These are phyloP conservation scores for Eimeria sp. DNA, from an alignment of 169 alveolate genomes.

Conservation along the genomic window DNA sequence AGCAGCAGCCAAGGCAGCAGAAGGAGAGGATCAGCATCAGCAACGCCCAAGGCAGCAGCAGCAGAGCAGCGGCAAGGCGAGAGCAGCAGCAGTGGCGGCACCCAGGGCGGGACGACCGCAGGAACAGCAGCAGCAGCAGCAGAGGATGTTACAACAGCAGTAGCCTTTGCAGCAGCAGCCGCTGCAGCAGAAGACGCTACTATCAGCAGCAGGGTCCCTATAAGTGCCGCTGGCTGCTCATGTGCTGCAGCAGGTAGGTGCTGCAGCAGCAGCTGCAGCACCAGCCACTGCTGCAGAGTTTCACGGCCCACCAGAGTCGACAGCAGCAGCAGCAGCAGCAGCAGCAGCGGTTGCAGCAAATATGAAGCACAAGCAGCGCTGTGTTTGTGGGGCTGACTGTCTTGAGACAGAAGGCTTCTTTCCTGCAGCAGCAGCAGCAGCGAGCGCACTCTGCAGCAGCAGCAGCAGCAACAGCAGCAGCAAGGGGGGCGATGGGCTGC, in stretches of 20 bases:
- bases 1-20: neutral
- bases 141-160: neutral
- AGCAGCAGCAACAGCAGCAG: neutral
- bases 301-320: neutral
- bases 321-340: neutral
- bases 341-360: neutral
- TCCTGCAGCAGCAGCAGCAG: conserved; percentile 8
- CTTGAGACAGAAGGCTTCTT: neutral
- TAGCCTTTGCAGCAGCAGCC: neutral
- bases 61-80: too few species aligned
- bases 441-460: conserved; percentile 10
- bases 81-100: too few species aligned
- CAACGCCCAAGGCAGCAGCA: too few species aligned
- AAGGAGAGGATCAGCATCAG: too few species aligned
- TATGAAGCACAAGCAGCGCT: neutral
- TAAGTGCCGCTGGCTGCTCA: neutral
- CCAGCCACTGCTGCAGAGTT: neutral
- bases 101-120: too few species aligned
- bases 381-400: neutral
- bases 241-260: neutral
- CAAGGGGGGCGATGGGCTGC: neutral
- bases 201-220: neutral
- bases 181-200: neutral
- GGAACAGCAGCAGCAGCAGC: neutral
- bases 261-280: neutral